A percentile compares a stretch with the other conserved stretches of the same genome.
phyloP scores from a whole-genome alignment of 139 green algal genomes.

The Chlorella sp. region DNA sequence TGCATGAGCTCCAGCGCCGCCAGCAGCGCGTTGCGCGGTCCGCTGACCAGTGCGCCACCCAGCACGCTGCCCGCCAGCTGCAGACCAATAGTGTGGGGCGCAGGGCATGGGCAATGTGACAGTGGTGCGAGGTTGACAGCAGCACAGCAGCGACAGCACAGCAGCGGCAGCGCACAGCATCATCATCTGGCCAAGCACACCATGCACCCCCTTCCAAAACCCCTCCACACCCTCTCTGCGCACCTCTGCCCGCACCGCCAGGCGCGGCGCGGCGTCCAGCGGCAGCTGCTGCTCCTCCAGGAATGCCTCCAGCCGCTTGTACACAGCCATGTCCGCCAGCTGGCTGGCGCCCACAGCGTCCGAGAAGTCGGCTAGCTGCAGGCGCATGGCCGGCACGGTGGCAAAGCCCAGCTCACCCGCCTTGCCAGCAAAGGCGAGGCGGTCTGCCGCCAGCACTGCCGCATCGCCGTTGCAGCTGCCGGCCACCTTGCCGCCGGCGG shows the following conservation, averaged over 20 bases:
- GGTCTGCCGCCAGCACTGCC: constrained; percentile 16
- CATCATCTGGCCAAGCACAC: not conserved
- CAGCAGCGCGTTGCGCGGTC: not conserved
- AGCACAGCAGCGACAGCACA: not conserved
- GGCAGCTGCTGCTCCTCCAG: not conserved
- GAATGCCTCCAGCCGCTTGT: not conserved
- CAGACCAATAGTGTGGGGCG: not conserved
- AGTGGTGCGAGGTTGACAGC: not conserved
- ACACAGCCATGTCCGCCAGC: not conserved
- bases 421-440: not conserved
- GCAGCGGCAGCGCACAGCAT: too few relatives aligned
- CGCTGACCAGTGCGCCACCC: constrained; percentile 16
- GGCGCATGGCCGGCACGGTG: not conserved
- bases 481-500: constrained; percentile 8
- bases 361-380: not conserved
- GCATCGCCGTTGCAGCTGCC: not conserved
- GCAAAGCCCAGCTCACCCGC: constrained; percentile 21
- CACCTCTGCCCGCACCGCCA: constrained; percentile 36
- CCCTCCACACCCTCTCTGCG: not conserved
- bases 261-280: not conserved
- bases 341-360: not conserved
- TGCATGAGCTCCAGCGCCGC: constrained; percentile 17
- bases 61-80: constrained; percentile 20
- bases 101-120: too few relatives aligned
- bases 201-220: not conserved